These are phyloP conservation scores for Cucurbita argyrosperma DNA, from an alignment of 306 rosid species.

Conservation along the genomic window DNA sequence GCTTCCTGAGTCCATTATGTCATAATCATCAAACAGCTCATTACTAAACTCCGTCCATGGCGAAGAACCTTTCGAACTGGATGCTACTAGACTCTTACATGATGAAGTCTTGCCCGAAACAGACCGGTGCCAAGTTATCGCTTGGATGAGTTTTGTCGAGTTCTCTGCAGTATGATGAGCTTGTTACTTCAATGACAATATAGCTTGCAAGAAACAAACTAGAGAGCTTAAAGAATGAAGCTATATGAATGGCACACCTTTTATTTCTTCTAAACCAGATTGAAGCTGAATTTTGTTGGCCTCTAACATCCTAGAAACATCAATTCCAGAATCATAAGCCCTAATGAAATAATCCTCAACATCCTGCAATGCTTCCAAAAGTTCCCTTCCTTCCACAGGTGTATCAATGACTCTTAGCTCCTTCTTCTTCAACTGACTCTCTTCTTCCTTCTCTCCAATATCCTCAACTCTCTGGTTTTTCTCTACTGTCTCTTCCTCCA, in stretches of 20 bases:
- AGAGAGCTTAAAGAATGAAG: not conserved
- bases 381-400: conserved; percentile 74
- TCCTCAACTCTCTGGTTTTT: conserved; percentile 24
- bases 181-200: not conserved
- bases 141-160: conserved; percentile 72
- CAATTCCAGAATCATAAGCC: conserved; percentile 73
- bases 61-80: conserved; percentile 42
- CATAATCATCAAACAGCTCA: conserved; percentile 69
- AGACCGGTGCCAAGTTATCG: conserved; percentile 64
- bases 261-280: conserved; percentile 70
- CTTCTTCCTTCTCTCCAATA: conserved; percentile 21
- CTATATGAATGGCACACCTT: conserved; percentile 37
- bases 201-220: not conserved
- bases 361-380: conserved; percentile 78
- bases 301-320: conserved; percentile 77
- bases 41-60: conserved; percentile 67
- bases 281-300: conserved; percentile 71
- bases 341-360: conserved; percentile 57
- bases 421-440: conserved; percentile 27
- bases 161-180: conserved; percentile 47
- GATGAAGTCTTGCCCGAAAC: conserved; percentile 52
- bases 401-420: conserved; percentile 51
- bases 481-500: conserved; percentile 41
- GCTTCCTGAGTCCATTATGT: conserved; percentile 88
- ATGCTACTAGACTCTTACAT: conserved; percentile 70